These are phyloP conservation scores for Gentiana macrophylla DNA, from an alignment of 257 asterid species.

Conservation along the genomic window DNA sequence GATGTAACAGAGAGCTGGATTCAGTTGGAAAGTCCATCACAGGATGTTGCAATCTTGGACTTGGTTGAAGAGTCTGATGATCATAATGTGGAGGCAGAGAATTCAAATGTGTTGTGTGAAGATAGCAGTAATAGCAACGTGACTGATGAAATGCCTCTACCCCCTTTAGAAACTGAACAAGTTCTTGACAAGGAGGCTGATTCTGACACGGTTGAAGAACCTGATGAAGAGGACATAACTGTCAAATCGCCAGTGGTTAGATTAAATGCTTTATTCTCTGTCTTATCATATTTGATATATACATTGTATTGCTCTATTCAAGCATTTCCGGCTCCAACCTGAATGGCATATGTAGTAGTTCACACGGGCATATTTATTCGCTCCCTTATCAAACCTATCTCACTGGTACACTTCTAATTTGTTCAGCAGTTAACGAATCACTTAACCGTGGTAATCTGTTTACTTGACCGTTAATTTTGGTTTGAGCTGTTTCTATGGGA, in stretches of 20 bases:
- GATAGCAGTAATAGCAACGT: slow-evolving; percentile 19
- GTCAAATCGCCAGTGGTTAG: slow-evolving; percentile 34
- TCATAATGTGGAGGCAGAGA: slow-evolving; percentile 12
- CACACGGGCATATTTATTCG: too few species aligned
- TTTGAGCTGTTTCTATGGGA: too few species aligned
- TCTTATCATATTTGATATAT: too few species aligned
- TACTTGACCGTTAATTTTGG: too few species aligned
- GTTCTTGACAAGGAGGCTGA: slow-evolving; percentile 25
- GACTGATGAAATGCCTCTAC: slow-evolving; percentile 13
- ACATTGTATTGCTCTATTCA: not conserved
- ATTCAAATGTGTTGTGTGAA: slow-evolving; percentile 11
- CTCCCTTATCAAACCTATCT: too few species aligned
- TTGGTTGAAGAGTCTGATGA: slow-evolving; percentile 13
- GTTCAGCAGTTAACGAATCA: too few species aligned
- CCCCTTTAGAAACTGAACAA: slow-evolving; percentile 30
- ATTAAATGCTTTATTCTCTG: not conserved
- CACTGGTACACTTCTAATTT: too few species aligned
- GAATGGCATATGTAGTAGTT: too few species aligned
- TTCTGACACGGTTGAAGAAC: slow-evolving; percentile 12
- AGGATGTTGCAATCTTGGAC: slow-evolving; percentile 10
- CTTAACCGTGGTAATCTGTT: too few species aligned
- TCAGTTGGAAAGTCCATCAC: slow-evolving; percentile 6
- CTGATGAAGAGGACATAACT: slow-evolving; percentile 18
- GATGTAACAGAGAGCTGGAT: slow-evolving; percentile 1
- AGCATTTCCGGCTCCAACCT: not conserved